These are phyloP conservation scores for Collybiopsis confluens DNA, from an alignment of 768 basidiomycete species.

Conservation along the genomic window DNA sequence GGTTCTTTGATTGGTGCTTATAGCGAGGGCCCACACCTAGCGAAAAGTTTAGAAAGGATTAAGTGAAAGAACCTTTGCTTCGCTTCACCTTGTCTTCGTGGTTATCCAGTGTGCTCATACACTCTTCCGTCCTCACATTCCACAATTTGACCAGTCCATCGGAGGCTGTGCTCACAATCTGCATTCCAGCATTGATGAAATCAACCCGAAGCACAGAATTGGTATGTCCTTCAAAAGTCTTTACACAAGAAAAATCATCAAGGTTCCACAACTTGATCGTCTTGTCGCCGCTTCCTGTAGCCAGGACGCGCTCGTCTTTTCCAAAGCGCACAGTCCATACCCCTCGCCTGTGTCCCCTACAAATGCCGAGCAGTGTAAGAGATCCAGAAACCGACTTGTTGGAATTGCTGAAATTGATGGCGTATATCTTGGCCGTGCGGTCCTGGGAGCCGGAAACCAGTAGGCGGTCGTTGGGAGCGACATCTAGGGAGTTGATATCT, in stretches of 20 bases:
- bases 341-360: constrained; percentile 94
- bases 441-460: constrained; percentile 96
- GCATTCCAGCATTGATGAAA: constrained; percentile 78
- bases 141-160: constrained; percentile 96
- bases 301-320: constrained; percentile 75
- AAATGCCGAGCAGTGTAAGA: constrained; percentile 75
- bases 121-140: constrained; percentile 88
- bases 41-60: not conserved
- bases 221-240: constrained; percentile 98
- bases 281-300: constrained; percentile 93
- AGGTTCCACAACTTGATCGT: constrained; percentile 93
- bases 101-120: constrained; percentile 86
- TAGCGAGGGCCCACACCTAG: constrained; percentile 94
- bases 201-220: constrained; percentile 94
- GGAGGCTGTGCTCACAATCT: constrained; percentile 85
- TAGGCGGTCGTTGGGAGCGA: constrained; percentile 83
- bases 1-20: constrained; percentile 75
- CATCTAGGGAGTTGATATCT: constrained; percentile 95
- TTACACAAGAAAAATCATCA: constrained; percentile 88
- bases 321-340: constrained; percentile 95
- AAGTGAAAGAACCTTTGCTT: not conserved
- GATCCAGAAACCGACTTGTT: constrained; percentile 55
- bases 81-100: constrained; percentile 87
- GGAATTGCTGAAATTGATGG: constrained; percentile 52
- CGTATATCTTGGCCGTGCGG: constrained; percentile 87